Conservation (phyloP, 164 flowering plant genomes). For the Hamamelis virginiana region DNA sequence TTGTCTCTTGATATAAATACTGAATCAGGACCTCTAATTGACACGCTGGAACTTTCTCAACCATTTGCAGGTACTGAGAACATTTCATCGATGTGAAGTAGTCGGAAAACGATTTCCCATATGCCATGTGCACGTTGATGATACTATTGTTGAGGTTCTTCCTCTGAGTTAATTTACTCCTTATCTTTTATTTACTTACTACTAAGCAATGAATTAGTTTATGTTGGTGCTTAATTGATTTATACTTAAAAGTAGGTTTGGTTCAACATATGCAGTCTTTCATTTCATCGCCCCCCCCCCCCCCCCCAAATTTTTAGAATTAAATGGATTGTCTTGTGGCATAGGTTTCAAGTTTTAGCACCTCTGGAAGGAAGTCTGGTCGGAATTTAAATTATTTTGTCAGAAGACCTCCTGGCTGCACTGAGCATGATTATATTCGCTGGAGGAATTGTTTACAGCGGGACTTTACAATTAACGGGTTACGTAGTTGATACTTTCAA, state of each 20-base stretch:
- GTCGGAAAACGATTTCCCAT: slow-evolving; percentile 92
- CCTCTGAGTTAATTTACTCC: too few species aligned
- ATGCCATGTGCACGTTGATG: slow-evolving; percentile 80
- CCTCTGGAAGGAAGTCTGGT: slow-evolving; percentile 31
- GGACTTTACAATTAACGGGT: slow-evolving; percentile 98
- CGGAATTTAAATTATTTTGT: slow-evolving; percentile 19
- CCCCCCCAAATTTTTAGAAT: not conserved
- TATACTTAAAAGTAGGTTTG: too few species aligned
- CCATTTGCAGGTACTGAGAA: slow-evolving; percentile 65
- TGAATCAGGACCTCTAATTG: too few species aligned
- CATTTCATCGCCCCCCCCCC: too few species aligned
- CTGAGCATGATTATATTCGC: slow-evolving; percentile 65
- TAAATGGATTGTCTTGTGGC: slow-evolving; percentile 5
- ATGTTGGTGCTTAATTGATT: too few species aligned
- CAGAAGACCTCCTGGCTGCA: slow-evolving; percentile 45
- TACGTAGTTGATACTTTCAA: slow-evolving; percentile 17
- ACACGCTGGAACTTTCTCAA: too few species aligned
- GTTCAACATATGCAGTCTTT: too few species aligned
- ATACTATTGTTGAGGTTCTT: slow-evolving; percentile 78
- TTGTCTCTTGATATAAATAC: too few species aligned
- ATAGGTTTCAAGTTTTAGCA: slow-evolving; percentile 95
- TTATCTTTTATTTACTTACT: too few species aligned
- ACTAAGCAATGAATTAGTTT: too few species aligned
- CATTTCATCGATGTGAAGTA: slow-evolving; percentile 67
- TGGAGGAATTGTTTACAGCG: slow-evolving; percentile 85